Evolutionary conservation across 371 early-diverging fungal species (phyloP).

Genomic region (Chytridiales sp.): DNA sequence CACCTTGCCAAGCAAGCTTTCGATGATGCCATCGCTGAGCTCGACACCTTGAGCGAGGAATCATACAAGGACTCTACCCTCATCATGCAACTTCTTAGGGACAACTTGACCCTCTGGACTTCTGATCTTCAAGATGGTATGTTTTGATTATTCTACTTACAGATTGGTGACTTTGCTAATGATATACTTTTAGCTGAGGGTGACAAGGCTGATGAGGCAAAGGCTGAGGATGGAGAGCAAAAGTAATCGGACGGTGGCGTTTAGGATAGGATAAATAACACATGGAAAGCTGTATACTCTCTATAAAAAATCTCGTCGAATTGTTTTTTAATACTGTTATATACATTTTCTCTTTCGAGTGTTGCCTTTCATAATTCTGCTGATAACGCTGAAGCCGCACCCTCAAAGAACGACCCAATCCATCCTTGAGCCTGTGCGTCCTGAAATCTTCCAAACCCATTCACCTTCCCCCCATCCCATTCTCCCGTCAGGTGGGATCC

Average conservation of each 20-base stretch:
- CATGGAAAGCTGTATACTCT: no score
- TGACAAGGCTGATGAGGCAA: constrained; percentile 50
- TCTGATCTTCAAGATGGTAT: constrained; percentile 83
- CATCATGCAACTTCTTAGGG: constrained; percentile 99
- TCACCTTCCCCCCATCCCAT: constrained; percentile 26
- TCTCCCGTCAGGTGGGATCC: constrained; percentile 24
- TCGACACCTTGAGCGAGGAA: constrained; percentile 98
- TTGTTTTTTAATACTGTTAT: no score
- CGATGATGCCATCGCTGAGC: constrained; percentile 99
- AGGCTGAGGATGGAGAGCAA: constrained; percentile 25
- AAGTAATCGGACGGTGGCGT: constrained; percentile 6
- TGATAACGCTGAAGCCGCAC: constrained; percentile 2
- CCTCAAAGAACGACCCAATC: constrained; percentile 26
- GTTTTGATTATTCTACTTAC: constrained; percentile 4
- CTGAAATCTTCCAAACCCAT: constrained; percentile 25
- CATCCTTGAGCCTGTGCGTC: constrained; percentile 23
- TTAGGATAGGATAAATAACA: no score
- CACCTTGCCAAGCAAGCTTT: constrained; percentile 99
- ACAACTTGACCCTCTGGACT: constrained; percentile 99
- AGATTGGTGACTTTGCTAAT: constrained; percentile 43
- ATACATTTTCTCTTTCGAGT: background rate
- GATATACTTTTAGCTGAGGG: constrained; percentile 35
- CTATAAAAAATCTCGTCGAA: no score
- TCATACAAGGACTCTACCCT: constrained; percentile 99
- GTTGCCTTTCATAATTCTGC: constrained; percentile 6